Percentiles rank a stretch among this genome's conserved stretches.
phyloP scores from a whole-genome alignment of 2,329 filamentous ascomycete species.

The Aspergillus intermedius region DNA sequence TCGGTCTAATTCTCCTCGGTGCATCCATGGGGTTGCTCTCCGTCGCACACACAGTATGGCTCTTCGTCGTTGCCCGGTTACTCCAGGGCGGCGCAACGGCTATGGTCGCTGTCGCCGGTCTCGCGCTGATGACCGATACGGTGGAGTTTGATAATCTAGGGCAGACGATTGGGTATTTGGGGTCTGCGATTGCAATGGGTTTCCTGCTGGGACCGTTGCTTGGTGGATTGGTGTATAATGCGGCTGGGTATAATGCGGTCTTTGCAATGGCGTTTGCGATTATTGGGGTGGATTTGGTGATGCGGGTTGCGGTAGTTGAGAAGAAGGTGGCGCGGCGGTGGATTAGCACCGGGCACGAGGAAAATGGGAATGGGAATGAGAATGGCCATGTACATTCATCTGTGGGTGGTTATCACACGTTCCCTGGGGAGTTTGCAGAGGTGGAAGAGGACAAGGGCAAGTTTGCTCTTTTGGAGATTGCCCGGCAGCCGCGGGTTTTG shows the following conservation, averaged over 20 bases:
- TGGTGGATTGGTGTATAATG: slow-evolving; percentile 55
- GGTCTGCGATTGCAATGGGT: slow-evolving; percentile 53
- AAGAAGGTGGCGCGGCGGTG: slow-evolving; percentile 48
- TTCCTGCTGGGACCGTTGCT: slow-evolving; percentile 52
- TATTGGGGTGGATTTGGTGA: slow-evolving; percentile 52
- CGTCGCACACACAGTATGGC: slow-evolving; percentile 42
- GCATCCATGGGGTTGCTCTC: slow-evolving; percentile 52
- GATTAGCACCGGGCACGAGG: not conserved
- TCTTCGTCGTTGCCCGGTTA: slow-evolving; percentile 48
- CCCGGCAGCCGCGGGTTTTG: slow-evolving; percentile 45
- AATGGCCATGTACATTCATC: slow-evolving; percentile 15
- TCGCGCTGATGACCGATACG: slow-evolving; percentile 55
- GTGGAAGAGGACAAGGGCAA: not conserved
- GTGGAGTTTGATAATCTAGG: slow-evolving; percentile 53
- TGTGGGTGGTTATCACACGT: slow-evolving; percentile 37
- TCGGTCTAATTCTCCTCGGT: slow-evolving; percentile 48
- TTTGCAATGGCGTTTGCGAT: slow-evolving; percentile 52
- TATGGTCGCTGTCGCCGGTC: slow-evolving; percentile 54
- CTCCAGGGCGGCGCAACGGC: slow-evolving; percentile 54
- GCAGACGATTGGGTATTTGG: slow-evolving; percentile 54
- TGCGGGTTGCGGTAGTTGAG: slow-evolving; percentile 57
- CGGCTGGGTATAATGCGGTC: slow-evolving; percentile 53
- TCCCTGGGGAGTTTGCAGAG: not conserved
- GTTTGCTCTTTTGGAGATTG: slow-evolving; percentile 16
- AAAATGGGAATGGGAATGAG: slow-evolving; percentile 19